These are phyloP conservation scores for Chrysanthemum lavandulifolium DNA, from an alignment of 129 eudicot genomes.

Conservation along the genomic window DNA sequence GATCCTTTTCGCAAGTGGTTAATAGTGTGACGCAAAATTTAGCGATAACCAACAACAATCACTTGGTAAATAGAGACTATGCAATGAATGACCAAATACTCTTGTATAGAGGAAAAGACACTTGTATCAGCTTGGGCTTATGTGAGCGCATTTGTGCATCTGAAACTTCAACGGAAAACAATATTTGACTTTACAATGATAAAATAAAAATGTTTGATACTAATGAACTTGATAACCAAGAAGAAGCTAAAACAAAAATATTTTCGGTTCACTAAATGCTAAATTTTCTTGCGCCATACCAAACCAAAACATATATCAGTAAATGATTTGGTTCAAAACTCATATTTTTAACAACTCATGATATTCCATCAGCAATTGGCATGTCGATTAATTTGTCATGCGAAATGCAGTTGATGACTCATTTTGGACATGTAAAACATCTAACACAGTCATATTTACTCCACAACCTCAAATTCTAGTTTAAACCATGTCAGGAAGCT, in stretches of 20 bases:
- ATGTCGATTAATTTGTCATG: not conserved
- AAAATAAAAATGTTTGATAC: too few relatives aligned
- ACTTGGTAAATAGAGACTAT: too few relatives aligned
- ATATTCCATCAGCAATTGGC: not conserved
- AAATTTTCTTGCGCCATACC: not conserved
- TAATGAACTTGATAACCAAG: too few relatives aligned
- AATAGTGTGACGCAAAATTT: too few relatives aligned
- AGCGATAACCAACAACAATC: too few relatives aligned
- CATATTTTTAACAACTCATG: not conserved
- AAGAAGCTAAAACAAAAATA: not conserved
- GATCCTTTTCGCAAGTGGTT: too few relatives aligned
- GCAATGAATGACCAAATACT: too few relatives aligned
- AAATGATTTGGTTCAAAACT: not conserved
- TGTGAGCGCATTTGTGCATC: too few relatives aligned
- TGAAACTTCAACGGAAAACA: too few relatives aligned
- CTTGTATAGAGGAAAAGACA: too few relatives aligned
- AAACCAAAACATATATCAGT: not conserved
- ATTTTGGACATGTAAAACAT: constrained; percentile 8
- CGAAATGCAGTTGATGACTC: not conserved
- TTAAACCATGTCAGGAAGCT: not conserved
- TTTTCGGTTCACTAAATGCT: not conserved
- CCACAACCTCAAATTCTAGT: constrained; percentile 6
- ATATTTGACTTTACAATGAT: too few relatives aligned
- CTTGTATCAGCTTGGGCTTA: too few relatives aligned
- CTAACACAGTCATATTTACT: constrained; percentile 11